Base-by-base conservation (phyloP, 2,329 filamentous ascomycete genomes). In the Neopestalotiopsis clavispora region DNA sequence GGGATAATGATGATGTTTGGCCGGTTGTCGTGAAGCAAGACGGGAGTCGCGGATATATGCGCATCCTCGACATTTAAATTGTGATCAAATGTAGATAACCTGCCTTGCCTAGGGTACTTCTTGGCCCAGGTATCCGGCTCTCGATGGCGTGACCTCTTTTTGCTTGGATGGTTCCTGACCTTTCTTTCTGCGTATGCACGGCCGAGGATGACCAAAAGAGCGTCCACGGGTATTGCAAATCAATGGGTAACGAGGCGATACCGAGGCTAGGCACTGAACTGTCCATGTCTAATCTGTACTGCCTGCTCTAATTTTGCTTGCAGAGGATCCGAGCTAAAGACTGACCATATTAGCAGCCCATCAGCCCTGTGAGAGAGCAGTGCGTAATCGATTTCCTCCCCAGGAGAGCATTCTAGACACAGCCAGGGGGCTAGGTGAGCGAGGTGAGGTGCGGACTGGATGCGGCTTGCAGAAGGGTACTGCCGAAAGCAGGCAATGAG, bases 41-140 rank as follows among this genome's bases (percentile, higher is more conserved):
- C n/a, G 61, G n/a, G 34, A 20, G 34, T 64, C n/a, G 30, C n/a
- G 38, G 61, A 64, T 64, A 64, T 64, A 64, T 64, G 40, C 12
- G n/a, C 61, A 64, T 64, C 40, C 61, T 64, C 38, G 34, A 38
- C 34, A 38, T 38, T 38, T 38, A 38, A 28, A 38, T 38, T 38
- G 10, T 38, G 10, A 38, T 38, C 6, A 7, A 38, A 10, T 38
- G 34, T 38, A 38, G 34, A 38, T 38, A 38, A 38, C 2, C 34
- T 38, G 34, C 34, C 34, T 38, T 38, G 34, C 2, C 34, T 38
- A 10, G 34, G 34, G 34, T 38, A 38, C 52, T 7, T 57, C 23
- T 57, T 57, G 52, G 52, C 34, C 34, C 10, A 38, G 34, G 34
- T 38, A 10, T 6, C 34, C 34, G 34, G 34, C 34, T 52, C n/a